phyloP scores from a whole-genome alignment of 768 basidiomycete species.

The Harrya chromipes region DNA sequence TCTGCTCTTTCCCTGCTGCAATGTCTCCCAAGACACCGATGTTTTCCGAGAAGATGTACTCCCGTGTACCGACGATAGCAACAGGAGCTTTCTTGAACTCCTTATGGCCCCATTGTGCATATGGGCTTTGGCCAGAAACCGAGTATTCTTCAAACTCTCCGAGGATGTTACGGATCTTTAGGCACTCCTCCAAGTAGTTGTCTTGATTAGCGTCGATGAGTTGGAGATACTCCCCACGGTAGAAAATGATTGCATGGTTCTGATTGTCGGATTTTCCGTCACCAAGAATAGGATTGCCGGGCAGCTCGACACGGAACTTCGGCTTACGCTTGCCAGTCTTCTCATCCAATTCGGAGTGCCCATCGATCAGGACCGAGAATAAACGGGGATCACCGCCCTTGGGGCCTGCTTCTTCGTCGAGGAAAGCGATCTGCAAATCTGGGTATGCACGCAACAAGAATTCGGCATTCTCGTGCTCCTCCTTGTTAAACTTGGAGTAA shows the following conservation, averaged over 20 bases:
- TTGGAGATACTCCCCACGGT: conserved; percentile 97
- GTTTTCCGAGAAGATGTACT: conserved; percentile 99
- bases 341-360: conserved; percentile 93
- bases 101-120: conserved; percentile 93
- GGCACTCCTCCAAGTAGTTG: conserved; percentile 98
- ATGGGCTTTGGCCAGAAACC: conserved; percentile 89
- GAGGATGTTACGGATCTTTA: conserved; percentile 97
- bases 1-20: conserved; percentile 99
- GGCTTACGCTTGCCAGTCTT: conserved; percentile 86
- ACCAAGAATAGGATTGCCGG: conserved; percentile 97
- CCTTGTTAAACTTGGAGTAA: conserved; percentile 98
- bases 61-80: conserved; percentile 96
- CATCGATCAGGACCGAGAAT: conserved; percentile 94
- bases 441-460: conserved; percentile 97
- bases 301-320: conserved; percentile 96
- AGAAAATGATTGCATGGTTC: conserved; percentile 99
- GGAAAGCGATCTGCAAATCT: conserved; percentile 95
- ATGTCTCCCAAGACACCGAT: conserved; percentile 99
- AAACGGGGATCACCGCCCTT: conserved; percentile 86
- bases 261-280: conserved; percentile 99
- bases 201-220: conserved; percentile 99
- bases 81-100: conserved; percentile 89
- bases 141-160: conserved; percentile 97
- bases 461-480: conserved; percentile 97
- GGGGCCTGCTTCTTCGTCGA: conserved; percentile 91